These are phyloP conservation scores for Vigna unguiculata DNA, from an alignment of 306 rosid genomes.

Conservation along the genomic window DNA sequence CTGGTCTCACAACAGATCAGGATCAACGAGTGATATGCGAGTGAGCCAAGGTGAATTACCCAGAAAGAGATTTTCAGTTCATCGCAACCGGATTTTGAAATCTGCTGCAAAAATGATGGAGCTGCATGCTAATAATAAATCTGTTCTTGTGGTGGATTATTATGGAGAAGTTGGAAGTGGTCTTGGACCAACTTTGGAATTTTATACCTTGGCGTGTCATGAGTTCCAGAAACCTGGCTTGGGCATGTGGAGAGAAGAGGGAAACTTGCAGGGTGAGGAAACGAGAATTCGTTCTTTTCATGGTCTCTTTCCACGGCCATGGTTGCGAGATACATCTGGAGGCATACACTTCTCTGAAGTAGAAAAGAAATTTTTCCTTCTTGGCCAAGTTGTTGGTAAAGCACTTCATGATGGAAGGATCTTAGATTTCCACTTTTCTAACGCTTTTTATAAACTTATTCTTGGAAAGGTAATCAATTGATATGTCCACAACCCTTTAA, in stretches of 20 bases:
- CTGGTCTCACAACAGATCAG: constrained; percentile 58
- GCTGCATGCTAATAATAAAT: constrained; percentile 67
- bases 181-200: constrained; percentile 98
- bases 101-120: constrained; percentile 96
- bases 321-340: constrained; percentile 59
- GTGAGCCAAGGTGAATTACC: constrained; percentile 56
- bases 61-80: constrained; percentile 81
- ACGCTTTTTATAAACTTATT: constrained; percentile 85
- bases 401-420: constrained; percentile 96
- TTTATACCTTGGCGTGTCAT: constrained; percentile 89
- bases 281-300: constrained; percentile 52
- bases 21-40: constrained; percentile 57
- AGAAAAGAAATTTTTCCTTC: constrained; percentile 70
- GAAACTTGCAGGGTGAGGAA: constrained; percentile 51
- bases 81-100: constrained; percentile 69
- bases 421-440: constrained; percentile 88
- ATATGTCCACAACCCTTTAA: constrained; percentile 30
- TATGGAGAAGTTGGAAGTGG: constrained; percentile 98
- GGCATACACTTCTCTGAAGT: constrained; percentile 68
- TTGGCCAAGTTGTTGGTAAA: constrained; percentile 91
- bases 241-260: constrained; percentile 92
- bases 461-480: constrained; percentile 80
- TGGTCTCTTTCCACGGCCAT: constrained; percentile 95
- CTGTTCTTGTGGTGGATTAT: constrained; percentile 87
- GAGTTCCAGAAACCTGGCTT: constrained; percentile 86